These are phyloP conservation scores for Pseudocercospora cruenta DNA, from an alignment of 2,329 filamentous ascomycete genomes.

Conservation along the genomic window DNA sequence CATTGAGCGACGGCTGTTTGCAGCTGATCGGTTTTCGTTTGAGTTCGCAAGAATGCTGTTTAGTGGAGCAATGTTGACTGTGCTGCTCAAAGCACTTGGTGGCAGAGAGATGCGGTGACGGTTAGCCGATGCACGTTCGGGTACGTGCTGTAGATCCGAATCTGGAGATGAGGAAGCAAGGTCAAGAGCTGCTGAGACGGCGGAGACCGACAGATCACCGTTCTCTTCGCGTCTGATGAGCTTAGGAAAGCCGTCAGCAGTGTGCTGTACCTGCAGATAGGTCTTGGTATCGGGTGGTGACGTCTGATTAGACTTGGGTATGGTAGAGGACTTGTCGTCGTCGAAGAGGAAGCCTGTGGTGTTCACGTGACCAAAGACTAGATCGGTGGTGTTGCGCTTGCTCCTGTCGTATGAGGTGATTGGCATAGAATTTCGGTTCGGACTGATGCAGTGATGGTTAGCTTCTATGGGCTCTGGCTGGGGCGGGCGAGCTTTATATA, in stretches of 20 bases:
- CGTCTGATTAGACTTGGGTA: slow-evolving; percentile 39
- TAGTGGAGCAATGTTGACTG: slow-evolving; percentile 39
- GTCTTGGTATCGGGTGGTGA: slow-evolving; percentile 69
- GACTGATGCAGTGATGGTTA: slow-evolving; percentile 52
- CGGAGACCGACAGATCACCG: slow-evolving; percentile 67
- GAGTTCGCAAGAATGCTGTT: slow-evolving; percentile 45
- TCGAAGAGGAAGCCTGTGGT: slow-evolving; percentile 84
- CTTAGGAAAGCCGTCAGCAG: slow-evolving; percentile 85
- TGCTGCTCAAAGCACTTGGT: slow-evolving; percentile 40
- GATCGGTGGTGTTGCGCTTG: slow-evolving; percentile 61
- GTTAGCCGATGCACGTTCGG: slow-evolving; percentile 60
- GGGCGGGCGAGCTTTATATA: slow-evolving; percentile 17
- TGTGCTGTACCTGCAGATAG: slow-evolving; percentile 71
- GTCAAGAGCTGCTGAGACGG: slow-evolving; percentile 77
- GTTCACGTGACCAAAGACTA: slow-evolving; percentile 76
- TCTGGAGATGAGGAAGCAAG: slow-evolving; percentile 71
- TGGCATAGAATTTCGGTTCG: slow-evolving; percentile 93
- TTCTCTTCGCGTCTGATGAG: slow-evolving; percentile 68
- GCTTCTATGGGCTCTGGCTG: slow-evolving; percentile 20
- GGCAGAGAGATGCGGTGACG: slow-evolving; percentile 49
- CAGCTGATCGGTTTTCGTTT: slow-evolving; percentile 45
- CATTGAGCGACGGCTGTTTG: slow-evolving; percentile 51
- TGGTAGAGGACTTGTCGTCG: slow-evolving; percentile 56
- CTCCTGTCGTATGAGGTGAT: slow-evolving; percentile 70
- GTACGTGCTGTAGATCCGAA: slow-evolving; percentile 60